Conservation (phyloP, 371 early-diverging fungal species). For the Apophysomyces variabilis region DNA sequence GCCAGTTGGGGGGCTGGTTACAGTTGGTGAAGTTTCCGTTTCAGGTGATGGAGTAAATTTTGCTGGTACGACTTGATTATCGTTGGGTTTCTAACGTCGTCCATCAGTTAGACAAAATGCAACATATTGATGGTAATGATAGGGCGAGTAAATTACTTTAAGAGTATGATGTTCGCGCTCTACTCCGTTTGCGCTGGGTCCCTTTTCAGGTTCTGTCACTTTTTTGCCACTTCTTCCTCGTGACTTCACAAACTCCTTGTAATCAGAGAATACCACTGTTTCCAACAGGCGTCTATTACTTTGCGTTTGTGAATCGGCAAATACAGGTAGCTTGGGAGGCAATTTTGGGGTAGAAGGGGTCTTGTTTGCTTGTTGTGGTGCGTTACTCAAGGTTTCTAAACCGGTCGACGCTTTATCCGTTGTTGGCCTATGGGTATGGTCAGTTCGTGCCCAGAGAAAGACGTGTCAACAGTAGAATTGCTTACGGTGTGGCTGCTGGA, state of each 20-base stretch:
- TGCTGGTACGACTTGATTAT: not conserved
- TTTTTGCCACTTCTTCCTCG: not conserved
- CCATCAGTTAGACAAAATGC: not conserved
- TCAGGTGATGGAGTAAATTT: not conserved
- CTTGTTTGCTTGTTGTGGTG: not conserved
- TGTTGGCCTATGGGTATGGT: not conserved
- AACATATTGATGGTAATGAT: not conserved
- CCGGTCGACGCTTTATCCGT: not conserved
- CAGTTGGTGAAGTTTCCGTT: not conserved
- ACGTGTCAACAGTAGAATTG: not conserved
- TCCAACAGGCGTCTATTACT: not conserved
- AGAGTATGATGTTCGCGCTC: not conserved
- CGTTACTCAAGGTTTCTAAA: slow-evolving; percentile 5
- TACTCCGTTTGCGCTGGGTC: not conserved
- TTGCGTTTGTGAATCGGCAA: not conserved
- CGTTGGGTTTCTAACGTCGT: not conserved
- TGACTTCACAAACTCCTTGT: slow-evolving; percentile 3
- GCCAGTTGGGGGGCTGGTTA: not conserved
- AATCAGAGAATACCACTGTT: not conserved
- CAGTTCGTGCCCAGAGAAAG: not conserved
- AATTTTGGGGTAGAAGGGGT: slow-evolving; percentile 2
- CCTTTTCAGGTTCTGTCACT: not conserved
- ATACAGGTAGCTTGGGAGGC: not conserved
- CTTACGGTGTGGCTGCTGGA: slow-evolving; percentile 14
- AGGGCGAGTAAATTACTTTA: not conserved